A percentile compares a stretch with the other conserved stretches of the same genome.
Conservation (phyloP, 2,329 filamentous ascomycete genomes). For the Calonectria honghensis region DNA sequence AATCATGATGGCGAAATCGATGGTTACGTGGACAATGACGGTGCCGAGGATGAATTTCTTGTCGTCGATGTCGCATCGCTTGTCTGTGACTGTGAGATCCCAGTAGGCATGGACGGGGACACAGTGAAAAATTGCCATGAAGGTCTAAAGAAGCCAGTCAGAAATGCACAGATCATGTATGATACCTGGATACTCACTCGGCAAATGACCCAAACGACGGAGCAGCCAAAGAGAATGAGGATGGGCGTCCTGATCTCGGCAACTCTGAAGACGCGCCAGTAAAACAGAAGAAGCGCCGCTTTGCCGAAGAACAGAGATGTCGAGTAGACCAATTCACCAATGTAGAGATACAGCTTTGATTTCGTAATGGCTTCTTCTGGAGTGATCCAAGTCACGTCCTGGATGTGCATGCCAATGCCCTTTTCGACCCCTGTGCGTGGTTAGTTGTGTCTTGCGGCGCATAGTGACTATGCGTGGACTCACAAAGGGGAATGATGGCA, state of each 20-base stretch:
- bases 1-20: slow-evolving; percentile 57
- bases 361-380: slow-evolving; percentile 36
- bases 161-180: background rate
- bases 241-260: slow-evolving; percentile 53
- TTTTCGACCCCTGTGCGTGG: slow-evolving; percentile 40
- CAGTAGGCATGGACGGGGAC: slow-evolving; percentile 46
- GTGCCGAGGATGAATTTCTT: slow-evolving; percentile 60
- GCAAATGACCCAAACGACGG: slow-evolving; percentile 56
- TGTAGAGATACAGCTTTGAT: slow-evolving; percentile 43
- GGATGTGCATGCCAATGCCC: slow-evolving; percentile 47
- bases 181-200: slow-evolving; percentile 38
- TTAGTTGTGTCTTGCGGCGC: background rate
- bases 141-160: slow-evolving; percentile 42
- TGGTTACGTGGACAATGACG: slow-evolving; percentile 54
- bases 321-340: slow-evolving; percentile 56
- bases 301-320: slow-evolving; percentile 57
- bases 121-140: slow-evolving; percentile 49
- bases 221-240: slow-evolving; percentile 50
- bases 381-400: slow-evolving; percentile 37
- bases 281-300: slow-evolving; percentile 55
- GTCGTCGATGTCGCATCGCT: slow-evolving; percentile 50
- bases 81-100: slow-evolving; percentile 36
- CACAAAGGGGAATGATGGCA: slow-evolving; percentile 46
- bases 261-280: slow-evolving; percentile 58
- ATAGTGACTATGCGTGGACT: background rate